These are phyloP conservation scores for Pyricularia sp. DNA, from an alignment of 2,329 filamentous ascomycete genomes.

Conservation along the genomic window DNA sequence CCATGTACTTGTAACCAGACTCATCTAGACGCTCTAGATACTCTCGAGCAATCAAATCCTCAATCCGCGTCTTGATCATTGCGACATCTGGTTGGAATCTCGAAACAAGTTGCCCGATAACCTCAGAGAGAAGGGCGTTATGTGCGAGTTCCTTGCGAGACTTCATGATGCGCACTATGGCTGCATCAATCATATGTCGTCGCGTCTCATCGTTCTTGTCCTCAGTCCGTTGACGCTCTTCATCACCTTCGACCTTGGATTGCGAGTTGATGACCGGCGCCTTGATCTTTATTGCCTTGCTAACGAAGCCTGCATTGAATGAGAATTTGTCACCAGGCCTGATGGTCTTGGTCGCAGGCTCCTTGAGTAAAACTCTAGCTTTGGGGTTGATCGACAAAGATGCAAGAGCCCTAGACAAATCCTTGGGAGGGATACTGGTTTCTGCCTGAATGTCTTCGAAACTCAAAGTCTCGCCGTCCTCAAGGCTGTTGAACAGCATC, in stretches of 20 bases:
- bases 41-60: constrained; percentile 66
- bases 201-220: constrained; percentile 66
- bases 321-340: constrained; percentile 69
- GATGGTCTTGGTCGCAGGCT: constrained; percentile 69
- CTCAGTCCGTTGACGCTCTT: constrained; percentile 62
- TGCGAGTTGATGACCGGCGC: constrained; percentile 73
- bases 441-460: constrained; percentile 74
- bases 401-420: constrained; percentile 70
- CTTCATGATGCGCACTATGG: constrained; percentile 80
- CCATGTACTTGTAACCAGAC: constrained; percentile 16
- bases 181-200: constrained; percentile 64
- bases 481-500: constrained; percentile 77
- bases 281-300: constrained; percentile 80
- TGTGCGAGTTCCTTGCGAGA: constrained; percentile 68
- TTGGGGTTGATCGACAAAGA: constrained; percentile 78
- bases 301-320: constrained; percentile 75
- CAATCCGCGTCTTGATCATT: constrained; percentile 75
- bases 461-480: constrained; percentile 36
- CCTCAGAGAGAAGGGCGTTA: constrained; percentile 60
- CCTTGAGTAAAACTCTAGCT: constrained; percentile 70
- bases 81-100: constrained; percentile 69
- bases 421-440: constrained; percentile 67
- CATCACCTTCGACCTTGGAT: constrained; percentile 74
- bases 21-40: constrained; percentile 70
- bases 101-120: constrained; percentile 55